phyloP scores from a whole-genome alignment of 164 flowering plant species.

The Kingdonia uniflora region DNA sequence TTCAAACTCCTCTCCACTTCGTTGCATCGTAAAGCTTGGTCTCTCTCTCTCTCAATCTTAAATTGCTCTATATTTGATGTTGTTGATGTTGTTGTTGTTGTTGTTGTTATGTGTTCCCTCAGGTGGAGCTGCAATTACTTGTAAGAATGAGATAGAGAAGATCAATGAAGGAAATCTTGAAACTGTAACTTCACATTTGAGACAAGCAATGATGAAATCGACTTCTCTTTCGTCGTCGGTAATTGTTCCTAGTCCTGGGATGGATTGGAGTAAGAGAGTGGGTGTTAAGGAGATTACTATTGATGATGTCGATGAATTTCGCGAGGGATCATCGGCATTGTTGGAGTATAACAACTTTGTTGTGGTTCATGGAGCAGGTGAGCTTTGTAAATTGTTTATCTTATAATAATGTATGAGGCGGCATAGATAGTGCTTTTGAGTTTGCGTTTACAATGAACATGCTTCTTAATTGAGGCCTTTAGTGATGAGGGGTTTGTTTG shows the following conservation, averaged over 20 bases:
- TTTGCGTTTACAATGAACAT: too few species aligned
- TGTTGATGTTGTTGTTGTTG: neutral
- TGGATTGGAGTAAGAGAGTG: slow-evolving; percentile 91
- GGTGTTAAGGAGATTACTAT: slow-evolving; percentile 32
- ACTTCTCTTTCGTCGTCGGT: too few species aligned
- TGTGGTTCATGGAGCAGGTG: slow-evolving; percentile 97
- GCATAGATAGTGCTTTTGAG: too few species aligned
- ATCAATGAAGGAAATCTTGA: slow-evolving; percentile 58
- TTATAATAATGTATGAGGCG: too few species aligned
- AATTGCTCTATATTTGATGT: neutral
- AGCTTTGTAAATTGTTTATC: too few species aligned
- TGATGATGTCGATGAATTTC: slow-evolving; percentile 27
- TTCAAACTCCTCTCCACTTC: slow-evolving; percentile 19
- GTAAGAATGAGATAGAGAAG: slow-evolving; percentile 76
- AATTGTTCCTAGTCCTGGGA: slow-evolving; percentile 27
- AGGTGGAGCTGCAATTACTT: slow-evolving; percentile 96
- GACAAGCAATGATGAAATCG: slow-evolving; percentile 39
- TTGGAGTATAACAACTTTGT: slow-evolving; percentile 41
- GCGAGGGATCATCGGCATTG: slow-evolving; percentile 15
- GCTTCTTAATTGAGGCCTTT: too few species aligned
- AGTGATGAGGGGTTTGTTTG: too few species aligned
- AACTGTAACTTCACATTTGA: slow-evolving; percentile 52
- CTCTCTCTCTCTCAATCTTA: neutral
- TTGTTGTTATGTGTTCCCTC: slow-evolving; percentile 1
- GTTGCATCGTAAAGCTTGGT: slow-evolving; percentile 24